Percentiles rank a stretch among this genome's conserved stretches.
These are phyloP conservation scores for Ananas comosus DNA, from an alignment of 176 grass and related monocot genomes.

Conservation along the genomic window DNA sequence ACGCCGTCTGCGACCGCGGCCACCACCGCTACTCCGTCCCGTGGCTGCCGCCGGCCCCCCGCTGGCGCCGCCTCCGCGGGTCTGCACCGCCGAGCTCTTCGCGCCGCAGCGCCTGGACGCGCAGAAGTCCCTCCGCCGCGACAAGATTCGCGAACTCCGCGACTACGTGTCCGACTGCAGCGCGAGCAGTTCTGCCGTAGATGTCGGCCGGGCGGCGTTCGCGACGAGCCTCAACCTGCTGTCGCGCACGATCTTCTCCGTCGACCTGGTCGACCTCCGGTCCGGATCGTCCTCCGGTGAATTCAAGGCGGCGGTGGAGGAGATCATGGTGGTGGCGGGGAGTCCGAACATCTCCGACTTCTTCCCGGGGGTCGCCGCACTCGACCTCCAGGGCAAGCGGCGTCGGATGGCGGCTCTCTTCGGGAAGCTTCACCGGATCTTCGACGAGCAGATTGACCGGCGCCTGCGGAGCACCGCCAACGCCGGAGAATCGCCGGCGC, in stretches of 20 bases:
- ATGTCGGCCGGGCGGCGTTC: slow-evolving; percentile 26
- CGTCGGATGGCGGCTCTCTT: slow-evolving; percentile 1
- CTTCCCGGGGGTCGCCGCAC: slow-evolving; percentile 26
- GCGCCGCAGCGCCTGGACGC: slow-evolving; percentile 16
- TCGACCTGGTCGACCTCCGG: slow-evolving; percentile 26
- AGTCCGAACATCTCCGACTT: slow-evolving; percentile 43
- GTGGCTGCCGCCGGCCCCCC: slow-evolving; percentile 12
- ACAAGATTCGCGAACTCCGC: slow-evolving; percentile 24
- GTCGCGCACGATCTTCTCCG: slow-evolving; percentile 37
- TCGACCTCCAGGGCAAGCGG: slow-evolving; percentile 43
- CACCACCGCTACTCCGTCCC: slow-evolving; percentile 9
- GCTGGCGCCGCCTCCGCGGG: slow-evolving; percentile 29
- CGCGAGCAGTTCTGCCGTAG: not conserved
- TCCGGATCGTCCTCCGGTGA: slow-evolving; percentile 24
- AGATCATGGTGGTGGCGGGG: slow-evolving; percentile 19
- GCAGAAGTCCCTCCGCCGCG: slow-evolving; percentile 3
- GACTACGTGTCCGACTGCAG: slow-evolving; percentile 7
- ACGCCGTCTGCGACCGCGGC: not conserved
- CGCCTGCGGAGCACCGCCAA: not conserved
- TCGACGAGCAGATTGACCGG: slow-evolving; percentile 35
- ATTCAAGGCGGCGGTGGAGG: slow-evolving; percentile 18
- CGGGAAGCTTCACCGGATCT: slow-evolving; percentile 13
- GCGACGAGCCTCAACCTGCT: slow-evolving; percentile 27
- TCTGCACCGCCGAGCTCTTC: slow-evolving; percentile 36
- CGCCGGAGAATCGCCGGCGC: not conserved